phyloP scores from a whole-genome alignment of 2,329 filamentous ascomycete species.

The Ceratocystis cacaofunesta region DNA sequence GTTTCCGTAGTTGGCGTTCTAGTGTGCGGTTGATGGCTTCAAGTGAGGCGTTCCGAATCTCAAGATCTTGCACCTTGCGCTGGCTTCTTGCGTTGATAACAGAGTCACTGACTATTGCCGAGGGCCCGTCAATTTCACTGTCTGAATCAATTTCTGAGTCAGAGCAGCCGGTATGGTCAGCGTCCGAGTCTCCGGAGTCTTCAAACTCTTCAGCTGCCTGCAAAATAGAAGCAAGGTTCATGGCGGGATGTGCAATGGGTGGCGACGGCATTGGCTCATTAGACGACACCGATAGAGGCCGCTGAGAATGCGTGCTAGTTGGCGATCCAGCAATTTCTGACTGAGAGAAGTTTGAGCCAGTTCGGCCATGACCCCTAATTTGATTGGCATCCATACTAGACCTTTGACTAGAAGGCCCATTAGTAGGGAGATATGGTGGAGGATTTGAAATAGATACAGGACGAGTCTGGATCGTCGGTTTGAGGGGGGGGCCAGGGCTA shows the following conservation, averaged over 20 bases:
- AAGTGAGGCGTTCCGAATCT: slow-evolving; percentile 91
- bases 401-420: slow-evolving; percentile 8
- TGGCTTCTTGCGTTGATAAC: slow-evolving; percentile 82
- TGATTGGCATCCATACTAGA: slow-evolving; percentile 12
- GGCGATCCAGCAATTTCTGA: slow-evolving; percentile 4
- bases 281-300: slow-evolving; percentile 19
- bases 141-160: slow-evolving; percentile 10
- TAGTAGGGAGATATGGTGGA: slow-evolving; percentile 10
- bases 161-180: slow-evolving; percentile 1
- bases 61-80: slow-evolving; percentile 85
- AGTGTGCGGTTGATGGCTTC: slow-evolving; percentile 89
- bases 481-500: slow-evolving; percentile 8
- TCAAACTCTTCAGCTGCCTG: slow-evolving; percentile 40
- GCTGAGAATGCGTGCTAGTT: slow-evolving; percentile 17
- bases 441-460: slow-evolving; percentile 15
- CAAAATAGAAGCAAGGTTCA: slow-evolving; percentile 41
- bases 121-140: slow-evolving; percentile 10
- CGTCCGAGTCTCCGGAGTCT: slow-evolving; percentile 16
- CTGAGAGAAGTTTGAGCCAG: slow-evolving; percentile 13
- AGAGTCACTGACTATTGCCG: slow-evolving; percentile 41
- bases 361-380: slow-evolving; percentile 3
- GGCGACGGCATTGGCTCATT: slow-evolving; percentile 9
- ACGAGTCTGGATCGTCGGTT: slow-evolving; percentile 10
- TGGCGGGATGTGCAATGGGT: slow-evolving; percentile 21
- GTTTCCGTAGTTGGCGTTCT: slow-evolving; percentile 80